Evolutionary conservation across 2,329 filamentous ascomycete genomes (phyloP).

Genomic region (Helotiales sp.): DNA sequence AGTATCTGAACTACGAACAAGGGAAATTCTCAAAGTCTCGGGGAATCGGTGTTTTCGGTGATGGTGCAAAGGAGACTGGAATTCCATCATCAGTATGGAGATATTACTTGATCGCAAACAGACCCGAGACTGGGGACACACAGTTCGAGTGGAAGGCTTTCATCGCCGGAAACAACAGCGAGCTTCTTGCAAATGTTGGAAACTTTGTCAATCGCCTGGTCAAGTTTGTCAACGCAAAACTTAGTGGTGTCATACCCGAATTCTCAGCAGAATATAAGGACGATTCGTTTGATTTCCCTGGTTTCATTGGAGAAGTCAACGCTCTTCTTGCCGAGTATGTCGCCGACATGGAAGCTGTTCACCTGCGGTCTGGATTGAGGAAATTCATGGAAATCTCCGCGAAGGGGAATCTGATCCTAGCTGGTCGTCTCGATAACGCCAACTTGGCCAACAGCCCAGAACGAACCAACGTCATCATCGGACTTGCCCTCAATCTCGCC

Average conservation of each 20-base stretch:
- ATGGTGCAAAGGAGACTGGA: conserved; percentile 85
- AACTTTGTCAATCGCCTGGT: conserved; percentile 77
- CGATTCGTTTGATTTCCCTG: conserved; percentile 55
- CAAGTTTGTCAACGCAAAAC: conserved; percentile 78
- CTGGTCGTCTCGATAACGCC: conserved; percentile 51
- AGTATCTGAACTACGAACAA: conserved; percentile 86
- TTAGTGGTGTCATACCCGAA: conserved; percentile 69
- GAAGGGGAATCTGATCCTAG: conserved; percentile 63
- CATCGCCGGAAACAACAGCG: conserved; percentile 84
- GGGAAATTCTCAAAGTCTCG: conserved; percentile 94
- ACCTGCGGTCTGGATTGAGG: conserved; percentile 69
- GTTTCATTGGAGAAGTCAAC: conserved; percentile 62
- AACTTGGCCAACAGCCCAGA: conserved; percentile 46
- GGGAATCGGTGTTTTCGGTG: conserved; percentile 89
- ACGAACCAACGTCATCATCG: conserved; percentile 56
- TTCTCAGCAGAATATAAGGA: conserved; percentile 59
- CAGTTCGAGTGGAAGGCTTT: conserved; percentile 91
- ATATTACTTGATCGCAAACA: conserved; percentile 85
- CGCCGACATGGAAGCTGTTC: conserved; percentile 70
- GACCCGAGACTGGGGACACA: conserved; percentile 84
- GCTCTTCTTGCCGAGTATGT: conserved; percentile 69
- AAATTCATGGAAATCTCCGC: conserved; percentile 71
- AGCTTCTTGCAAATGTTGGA: conserved; percentile 74
- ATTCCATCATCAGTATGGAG: conserved; percentile 88
- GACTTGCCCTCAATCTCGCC: conserved; percentile 82